Evolutionary conservation across 1,139 yeast genomes (phyloP), one percentile per base, ranked within the genome.

Genomic region (Suhomyces bolitotheri): DNA sequence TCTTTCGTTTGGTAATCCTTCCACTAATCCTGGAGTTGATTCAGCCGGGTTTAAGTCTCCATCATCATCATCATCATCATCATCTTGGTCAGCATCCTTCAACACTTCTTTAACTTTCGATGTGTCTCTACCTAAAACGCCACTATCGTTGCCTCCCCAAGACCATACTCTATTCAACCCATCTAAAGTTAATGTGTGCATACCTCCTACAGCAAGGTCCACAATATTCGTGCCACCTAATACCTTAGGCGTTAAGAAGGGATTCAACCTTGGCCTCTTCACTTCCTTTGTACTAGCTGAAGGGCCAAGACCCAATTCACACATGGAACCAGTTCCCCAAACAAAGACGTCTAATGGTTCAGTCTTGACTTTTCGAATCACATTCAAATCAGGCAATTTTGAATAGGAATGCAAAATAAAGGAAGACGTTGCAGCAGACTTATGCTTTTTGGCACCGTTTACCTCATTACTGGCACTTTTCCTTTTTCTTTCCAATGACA

Each of bases 241-340:
- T 5, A 70, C 71, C 23, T 82, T 86, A 30, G 64, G 62, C 3
- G 78, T 70, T 44, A 92, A 70, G 43, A 68, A 78, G 2, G 96
- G 90, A 49, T 90, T 92, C 54, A 90, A 67, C 48, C 98, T 76
- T 10, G 99, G 99, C 52, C 99, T 78, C 56, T 90, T 92, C 14
- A 92, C 97, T 58, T 90, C 96, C 45, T 89, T 88, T 25, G 87
- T 92, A 44, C 73, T 82, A 2, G 95, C 86, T 21, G 71, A 75
- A 9, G 97, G 97, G 0, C 98, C 99, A 11, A 92, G 70, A 1
- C 98, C 99, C 23, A 92, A 70, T 57, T 94, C 98, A 67, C 97
- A 89, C 90, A 92, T 90, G 1, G 96, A 82, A 1, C 98, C 98
- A 1, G 95, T 78, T 22, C 99, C 99, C 84, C 95, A 92, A 25